phyloP scores from a whole-genome alignment of 148 eudicot species.

The Fagopyrum tataricum region DNA sequence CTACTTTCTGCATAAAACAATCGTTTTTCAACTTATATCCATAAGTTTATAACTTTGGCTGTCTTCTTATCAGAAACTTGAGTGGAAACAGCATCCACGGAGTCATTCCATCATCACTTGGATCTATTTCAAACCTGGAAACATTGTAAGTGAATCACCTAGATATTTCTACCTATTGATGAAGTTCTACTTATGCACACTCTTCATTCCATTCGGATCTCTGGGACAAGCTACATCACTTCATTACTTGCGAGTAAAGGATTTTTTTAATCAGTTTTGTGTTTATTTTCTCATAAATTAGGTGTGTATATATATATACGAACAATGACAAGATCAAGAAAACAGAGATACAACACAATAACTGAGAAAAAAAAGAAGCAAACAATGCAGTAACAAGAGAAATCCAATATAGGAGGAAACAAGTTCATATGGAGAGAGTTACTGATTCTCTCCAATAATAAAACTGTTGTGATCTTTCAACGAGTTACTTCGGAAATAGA shows the following conservation, averaged over 20 bases:
- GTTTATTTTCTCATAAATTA: background rate
- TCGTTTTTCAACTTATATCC: background rate
- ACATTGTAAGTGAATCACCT: conserved; percentile 48
- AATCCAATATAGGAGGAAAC: background rate
- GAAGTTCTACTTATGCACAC: background rate
- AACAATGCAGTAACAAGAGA: background rate
- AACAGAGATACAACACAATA: background rate
- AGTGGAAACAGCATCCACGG: conserved; percentile 93
- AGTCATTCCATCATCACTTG: conserved; percentile 69
- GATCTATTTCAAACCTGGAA: conserved; percentile 49
- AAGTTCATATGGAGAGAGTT: background rate
- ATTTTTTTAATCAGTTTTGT: background rate
- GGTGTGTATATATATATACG: too few species aligned
- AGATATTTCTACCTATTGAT: background rate
- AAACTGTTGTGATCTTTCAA: too few species aligned
- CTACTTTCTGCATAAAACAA: background rate
- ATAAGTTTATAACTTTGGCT: background rate
- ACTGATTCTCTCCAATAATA: too few species aligned
- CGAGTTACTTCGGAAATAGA: too few species aligned
- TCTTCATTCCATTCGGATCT: background rate
- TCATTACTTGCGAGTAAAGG: background rate
- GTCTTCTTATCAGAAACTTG: conserved; percentile 57
- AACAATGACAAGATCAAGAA: background rate
- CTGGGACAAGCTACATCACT: background rate
- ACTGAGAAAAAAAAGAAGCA: background rate